Evolutionary conservation across 768 basidiomycete genomes (phyloP).

Genomic region (Lentinus brumalis): DNA sequence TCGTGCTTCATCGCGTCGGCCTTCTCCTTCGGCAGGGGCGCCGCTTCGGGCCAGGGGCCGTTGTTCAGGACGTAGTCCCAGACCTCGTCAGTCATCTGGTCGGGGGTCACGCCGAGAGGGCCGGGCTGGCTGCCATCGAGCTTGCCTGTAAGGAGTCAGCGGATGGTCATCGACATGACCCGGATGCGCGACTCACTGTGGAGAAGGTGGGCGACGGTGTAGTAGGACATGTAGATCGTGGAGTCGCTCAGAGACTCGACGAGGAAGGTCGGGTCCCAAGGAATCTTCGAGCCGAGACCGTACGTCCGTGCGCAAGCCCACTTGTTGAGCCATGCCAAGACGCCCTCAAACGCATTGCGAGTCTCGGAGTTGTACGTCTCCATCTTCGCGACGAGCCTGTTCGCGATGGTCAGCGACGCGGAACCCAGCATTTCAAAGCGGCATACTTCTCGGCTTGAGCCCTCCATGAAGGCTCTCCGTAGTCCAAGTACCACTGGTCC

Average conservation of each 20-base stretch:
- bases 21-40: slow-evolving; percentile 73
- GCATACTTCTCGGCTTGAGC: slow-evolving; percentile 79
- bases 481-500: slow-evolving; percentile 99
- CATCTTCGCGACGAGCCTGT: slow-evolving; percentile 80
- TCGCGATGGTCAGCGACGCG: slow-evolving; percentile 9
- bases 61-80: slow-evolving; percentile 93
- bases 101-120: slow-evolving; percentile 79
- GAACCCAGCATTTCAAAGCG: no score
- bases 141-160: slow-evolving; percentile 45
- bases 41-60: slow-evolving; percentile 70
- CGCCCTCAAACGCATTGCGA: slow-evolving; percentile 87
- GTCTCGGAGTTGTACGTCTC: slow-evolving; percentile 92
- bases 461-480: slow-evolving; percentile 91
- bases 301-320: slow-evolving; percentile 99
- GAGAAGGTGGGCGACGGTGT: slow-evolving; percentile 88
- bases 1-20: slow-evolving; percentile 85
- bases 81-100: slow-evolving; percentile 95
- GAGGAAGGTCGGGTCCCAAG: slow-evolving; percentile 96
- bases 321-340: slow-evolving; percentile 92
- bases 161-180: slow-evolving; percentile 9
- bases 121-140: slow-evolving; percentile 82
- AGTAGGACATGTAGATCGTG: slow-evolving; percentile 98
- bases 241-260: slow-evolving; percentile 98
- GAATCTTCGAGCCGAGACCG: slow-evolving; percentile 91
- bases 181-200: slow-evolving; percentile 61